Base-by-base conservation (phyloP, 176 grass and related monocot species). In the Cymbopogon citratus region DNA sequence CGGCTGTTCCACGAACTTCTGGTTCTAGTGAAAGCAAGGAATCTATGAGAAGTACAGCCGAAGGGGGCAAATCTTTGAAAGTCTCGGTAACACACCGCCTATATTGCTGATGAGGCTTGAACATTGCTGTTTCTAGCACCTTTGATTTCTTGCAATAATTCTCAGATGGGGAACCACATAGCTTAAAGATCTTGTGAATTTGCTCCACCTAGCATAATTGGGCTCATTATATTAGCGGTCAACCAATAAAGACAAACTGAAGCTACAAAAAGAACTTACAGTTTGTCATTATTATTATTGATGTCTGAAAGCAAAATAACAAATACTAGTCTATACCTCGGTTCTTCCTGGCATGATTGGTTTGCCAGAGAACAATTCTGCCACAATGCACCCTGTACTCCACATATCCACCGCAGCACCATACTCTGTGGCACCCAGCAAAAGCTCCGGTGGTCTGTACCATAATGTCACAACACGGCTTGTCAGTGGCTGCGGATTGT, bases 181-280 rank as follows among this genome's bases (percentile, higher is more conserved):
- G 81, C 81, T 97, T 97, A 77, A 97, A 97, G 51, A 97, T 97
- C 90, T 91, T 97, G 74, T 97, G 95, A 48, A 97, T 89, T 92
- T 97, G 95, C 86, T 97, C 95, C 75, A 97, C 95, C 95, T 97
- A 82, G 69, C 60, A 80, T 74, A 46, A 63, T 66, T 49, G 59
- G 14, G 15, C 15, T 36, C 13, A 70, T 70, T 40, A 81, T 36
- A 71, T 63, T n/a, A 56, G 21, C 45, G 21, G 52, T 57, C 24
- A 73, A 48, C 54, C 10, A 78, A 27, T 36, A 89, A 76, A 67
- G 66, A 76, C 3, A 33, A 76, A 36, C 15, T 54, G 40, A 79
- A 24, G 5, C 14, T 44, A 48, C 51, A 73, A 49, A 80, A n/a
- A 12, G 38, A 74, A 57, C 14, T 1, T 69, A 46, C 41, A 13